phyloP scores from a whole-genome alignment of 768 basidiomycete species.

The Artomyces pyxidatus region DNA sequence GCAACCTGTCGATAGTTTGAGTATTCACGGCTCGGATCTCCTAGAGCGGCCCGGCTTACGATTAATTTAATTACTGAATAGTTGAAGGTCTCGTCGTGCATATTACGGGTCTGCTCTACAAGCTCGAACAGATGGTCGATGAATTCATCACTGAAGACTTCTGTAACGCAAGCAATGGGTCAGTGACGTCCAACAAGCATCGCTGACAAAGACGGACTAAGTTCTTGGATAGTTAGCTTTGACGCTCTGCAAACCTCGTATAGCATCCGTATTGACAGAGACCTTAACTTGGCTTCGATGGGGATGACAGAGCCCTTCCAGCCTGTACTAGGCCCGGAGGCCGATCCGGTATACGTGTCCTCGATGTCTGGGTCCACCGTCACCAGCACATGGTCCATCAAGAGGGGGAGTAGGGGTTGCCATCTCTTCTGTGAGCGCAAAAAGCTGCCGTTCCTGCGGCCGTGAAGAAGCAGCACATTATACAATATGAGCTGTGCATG shows the following conservation, averaged over 20 bases:
- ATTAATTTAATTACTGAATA: constrained; percentile 93
- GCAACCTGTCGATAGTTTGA: constrained; percentile 51
- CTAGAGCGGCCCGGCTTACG: constrained; percentile 39
- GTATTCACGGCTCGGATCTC: background rate
- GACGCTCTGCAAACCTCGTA: constrained; percentile 94
- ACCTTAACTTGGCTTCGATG: constrained; percentile 77
- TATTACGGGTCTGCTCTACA: constrained; percentile 83
- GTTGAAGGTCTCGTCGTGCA: constrained; percentile 89
- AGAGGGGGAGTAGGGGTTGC: constrained; percentile 68
- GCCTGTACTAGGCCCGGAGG: constrained; percentile 21
- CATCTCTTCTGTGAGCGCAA: constrained; percentile 79
- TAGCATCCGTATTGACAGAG: constrained; percentile 63
- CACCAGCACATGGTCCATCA: constrained; percentile 79
- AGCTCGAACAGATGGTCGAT: constrained; percentile 88
- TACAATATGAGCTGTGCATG: constrained; percentile 77
- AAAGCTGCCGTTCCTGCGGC: constrained; percentile 58
- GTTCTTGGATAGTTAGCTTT: constrained; percentile 65
- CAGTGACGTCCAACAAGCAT: too few species aligned
- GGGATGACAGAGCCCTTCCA: constrained; percentile 39
- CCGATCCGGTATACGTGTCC: constrained; percentile 29
- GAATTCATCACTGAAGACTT: constrained; percentile 73
- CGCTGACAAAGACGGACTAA: constrained; percentile 71
- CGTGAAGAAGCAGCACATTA: constrained; percentile 67
- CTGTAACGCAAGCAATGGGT: too few species aligned
- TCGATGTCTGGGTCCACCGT: constrained; percentile 77